Evolutionary conservation across 768 basidiomycete genomes (phyloP).

Genomic region (Leccinum boreale): DNA sequence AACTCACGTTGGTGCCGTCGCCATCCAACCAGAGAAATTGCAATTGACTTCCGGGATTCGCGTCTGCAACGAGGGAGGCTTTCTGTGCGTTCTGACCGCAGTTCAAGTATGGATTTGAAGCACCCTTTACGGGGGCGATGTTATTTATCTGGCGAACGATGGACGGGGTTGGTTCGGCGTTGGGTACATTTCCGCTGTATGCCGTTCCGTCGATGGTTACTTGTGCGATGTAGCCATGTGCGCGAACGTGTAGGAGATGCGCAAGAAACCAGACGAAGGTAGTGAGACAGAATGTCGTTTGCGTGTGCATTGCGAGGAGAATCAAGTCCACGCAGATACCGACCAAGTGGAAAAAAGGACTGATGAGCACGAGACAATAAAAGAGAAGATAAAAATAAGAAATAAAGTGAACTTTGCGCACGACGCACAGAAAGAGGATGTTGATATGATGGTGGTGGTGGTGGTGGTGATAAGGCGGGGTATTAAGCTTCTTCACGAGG

Average conservation of each 20-base stretch:
- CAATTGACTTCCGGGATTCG: conserved; percentile 56
- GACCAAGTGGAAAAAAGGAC: neutral
- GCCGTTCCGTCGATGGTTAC: conserved; percentile 42
- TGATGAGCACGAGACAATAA: neutral
- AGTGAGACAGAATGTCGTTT: neutral
- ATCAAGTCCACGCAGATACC: neutral
- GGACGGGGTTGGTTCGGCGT: conserved; percentile 35
- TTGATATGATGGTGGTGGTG: neutral
- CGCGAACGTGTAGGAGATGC: conserved; percentile 23
- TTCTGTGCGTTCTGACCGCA: conserved; percentile 55
- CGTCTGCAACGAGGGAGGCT: conserved; percentile 49
- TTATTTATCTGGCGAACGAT: conserved; percentile 45
- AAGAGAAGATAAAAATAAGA: neutral
- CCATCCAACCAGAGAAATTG: conserved; percentile 56
- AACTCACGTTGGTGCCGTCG: conserved; percentile 35
- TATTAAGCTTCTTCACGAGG: conserved; percentile 19
- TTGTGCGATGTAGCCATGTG: conserved; percentile 43
- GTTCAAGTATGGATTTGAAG: conserved; percentile 52
- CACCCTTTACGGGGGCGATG: conserved; percentile 52
- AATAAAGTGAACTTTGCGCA: neutral
- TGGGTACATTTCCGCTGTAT: conserved; percentile 43
- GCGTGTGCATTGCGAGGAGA: neutral
- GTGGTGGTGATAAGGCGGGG: conserved; percentile 14
- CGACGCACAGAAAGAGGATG: neutral
- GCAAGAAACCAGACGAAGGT: conserved; percentile 11